These are phyloP conservation scores for Colletotrichum shisoi DNA, from an alignment of 2,329 filamentous ascomycete genomes.

Conservation along the genomic window DNA sequence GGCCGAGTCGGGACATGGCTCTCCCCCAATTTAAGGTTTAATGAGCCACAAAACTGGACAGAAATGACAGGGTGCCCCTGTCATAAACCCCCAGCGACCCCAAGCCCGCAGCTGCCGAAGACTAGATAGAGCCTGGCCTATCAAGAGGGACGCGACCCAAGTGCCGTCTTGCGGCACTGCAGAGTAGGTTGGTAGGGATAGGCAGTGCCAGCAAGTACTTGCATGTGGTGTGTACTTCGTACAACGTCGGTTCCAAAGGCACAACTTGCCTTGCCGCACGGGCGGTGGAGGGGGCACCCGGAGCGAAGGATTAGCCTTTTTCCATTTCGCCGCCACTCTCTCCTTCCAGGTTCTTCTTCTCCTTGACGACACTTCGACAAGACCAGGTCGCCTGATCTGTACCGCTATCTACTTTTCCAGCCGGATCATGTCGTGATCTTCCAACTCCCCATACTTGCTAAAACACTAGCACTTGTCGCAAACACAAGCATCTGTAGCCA, in stretches of 20 bases:
- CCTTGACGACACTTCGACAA: background rate
- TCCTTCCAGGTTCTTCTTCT: slow-evolving; percentile 5
- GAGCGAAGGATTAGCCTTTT: slow-evolving; percentile 8
- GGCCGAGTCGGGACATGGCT: background rate
- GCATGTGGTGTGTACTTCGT: no score
- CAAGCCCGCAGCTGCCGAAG: slow-evolving; percentile 30
- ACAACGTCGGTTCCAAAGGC: background rate
- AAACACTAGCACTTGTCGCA: background rate
- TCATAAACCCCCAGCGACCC: slow-evolving; percentile 14
- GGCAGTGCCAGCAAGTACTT: background rate
- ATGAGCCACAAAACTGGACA: slow-evolving; percentile 26
- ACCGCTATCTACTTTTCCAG: background rate
- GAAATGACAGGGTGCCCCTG: background rate
- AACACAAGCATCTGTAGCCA: slow-evolving; percentile 47
- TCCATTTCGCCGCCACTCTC: background rate
- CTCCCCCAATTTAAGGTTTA: slow-evolving; percentile 29
- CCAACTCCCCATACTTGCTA: slow-evolving; percentile 7
- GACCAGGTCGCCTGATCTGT: background rate
- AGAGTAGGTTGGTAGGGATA: no score
- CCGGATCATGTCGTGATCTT: slow-evolving; percentile 20
- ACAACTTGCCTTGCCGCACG: background rate
- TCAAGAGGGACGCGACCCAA: background rate
- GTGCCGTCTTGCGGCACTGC: background rate
- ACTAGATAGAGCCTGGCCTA: background rate
- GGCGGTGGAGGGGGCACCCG: background rate